Percentiles rank a stretch among this genome's conserved stretches.
Conservation (phyloP, 345 rosid genomes). For the Citrus trifoliata region DNA sequence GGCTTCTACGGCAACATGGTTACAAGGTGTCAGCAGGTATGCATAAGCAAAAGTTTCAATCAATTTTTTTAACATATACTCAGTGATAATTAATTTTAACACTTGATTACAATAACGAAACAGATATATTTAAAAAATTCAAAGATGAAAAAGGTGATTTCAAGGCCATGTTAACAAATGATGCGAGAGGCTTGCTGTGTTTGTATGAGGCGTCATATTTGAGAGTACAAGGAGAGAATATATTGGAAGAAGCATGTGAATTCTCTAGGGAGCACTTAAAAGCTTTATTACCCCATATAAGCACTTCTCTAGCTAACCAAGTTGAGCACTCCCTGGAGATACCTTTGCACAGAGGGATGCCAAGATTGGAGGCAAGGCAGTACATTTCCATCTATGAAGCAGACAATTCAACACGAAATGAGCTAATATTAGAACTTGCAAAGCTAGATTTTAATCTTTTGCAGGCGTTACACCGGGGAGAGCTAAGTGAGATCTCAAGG, state of each 20-base stretch:
- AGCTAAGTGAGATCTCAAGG: conserved; percentile 17
- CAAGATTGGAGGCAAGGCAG: conserved; percentile 19
- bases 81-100: neutral
- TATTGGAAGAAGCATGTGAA: conserved; percentile 30
- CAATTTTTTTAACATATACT: too few relatives aligned
- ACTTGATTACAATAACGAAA: neutral
- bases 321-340: neutral
- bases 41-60: too few relatives aligned
- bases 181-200: conserved; percentile 23
- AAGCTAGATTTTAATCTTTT: conserved; percentile 31
- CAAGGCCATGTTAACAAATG: neutral
- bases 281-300: neutral
- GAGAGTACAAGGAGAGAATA: conserved; percentile 27
- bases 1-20: conserved; percentile 34
- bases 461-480: conserved; percentile 30
- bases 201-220: conserved; percentile 41
- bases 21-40: conserved; percentile 26
- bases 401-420: conserved; percentile 11
- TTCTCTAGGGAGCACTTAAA: conserved; percentile 23
- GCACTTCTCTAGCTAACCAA: conserved; percentile 2
- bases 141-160: conserved; percentile 17
- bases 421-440: conserved; percentile 14
- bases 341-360: conserved; percentile 16
- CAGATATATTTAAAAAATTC: conserved; percentile 33
- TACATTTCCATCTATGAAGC: conserved; percentile 26